Evolutionary conservation across 2,329 filamentous ascomycete species (phyloP).

Genomic region (Ophiostoma ulmi): DNA sequence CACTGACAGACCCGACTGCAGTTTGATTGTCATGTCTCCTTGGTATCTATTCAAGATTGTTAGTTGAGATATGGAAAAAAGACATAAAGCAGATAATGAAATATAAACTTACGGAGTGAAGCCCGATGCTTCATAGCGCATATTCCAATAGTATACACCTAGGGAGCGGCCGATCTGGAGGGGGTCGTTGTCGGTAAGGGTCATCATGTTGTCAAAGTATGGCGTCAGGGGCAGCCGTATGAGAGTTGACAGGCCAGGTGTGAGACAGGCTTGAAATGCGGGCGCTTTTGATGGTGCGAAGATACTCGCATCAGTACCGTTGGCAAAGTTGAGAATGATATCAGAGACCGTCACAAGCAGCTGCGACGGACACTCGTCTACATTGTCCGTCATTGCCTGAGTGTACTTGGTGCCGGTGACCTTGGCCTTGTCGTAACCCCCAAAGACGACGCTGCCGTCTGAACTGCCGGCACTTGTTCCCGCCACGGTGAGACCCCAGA

Average conservation of each 20-base stretch:
- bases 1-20: constrained; percentile 26
- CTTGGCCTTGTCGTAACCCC: constrained; percentile 33
- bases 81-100: neutral
- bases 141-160: constrained; percentile 28
- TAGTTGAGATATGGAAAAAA: neutral
- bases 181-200: constrained; percentile 16
- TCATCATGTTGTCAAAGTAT: constrained; percentile 26
- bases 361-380: constrained; percentile 29
- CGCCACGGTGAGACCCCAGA: constrained; percentile 30
- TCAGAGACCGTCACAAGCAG: constrained; percentile 33
- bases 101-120: neutral
- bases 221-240: constrained; percentile 29
- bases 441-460: constrained; percentile 32
- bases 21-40: constrained; percentile 27
- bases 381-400: constrained; percentile 27
- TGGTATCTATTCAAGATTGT: constrained; percentile 17
- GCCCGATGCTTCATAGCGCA: constrained; percentile 23
- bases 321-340: constrained; percentile 34
- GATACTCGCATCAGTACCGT: constrained; percentile 34
- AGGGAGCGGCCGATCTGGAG: constrained; percentile 22
- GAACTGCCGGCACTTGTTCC: constrained; percentile 12
- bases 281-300: constrained; percentile 23
- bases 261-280: constrained; percentile 28
- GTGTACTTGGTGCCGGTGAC: constrained; percentile 26
- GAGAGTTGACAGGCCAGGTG: constrained; percentile 27